Evolutionary conservation across 2,329 filamentous ascomycete genomes (phyloP).

Genomic region (Cercospora sp.): DNA sequence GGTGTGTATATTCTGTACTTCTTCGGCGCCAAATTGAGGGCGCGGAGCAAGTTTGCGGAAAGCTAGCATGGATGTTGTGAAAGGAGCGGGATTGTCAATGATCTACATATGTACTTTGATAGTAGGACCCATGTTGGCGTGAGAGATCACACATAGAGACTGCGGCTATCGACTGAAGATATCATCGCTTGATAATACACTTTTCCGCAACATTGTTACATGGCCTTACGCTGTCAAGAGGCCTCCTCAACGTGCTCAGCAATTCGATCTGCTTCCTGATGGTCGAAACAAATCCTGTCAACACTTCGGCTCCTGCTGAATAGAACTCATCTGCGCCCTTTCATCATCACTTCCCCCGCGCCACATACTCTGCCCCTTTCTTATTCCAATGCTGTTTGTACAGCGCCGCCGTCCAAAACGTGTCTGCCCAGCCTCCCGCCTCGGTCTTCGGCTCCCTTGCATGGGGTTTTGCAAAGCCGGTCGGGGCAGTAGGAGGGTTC

Average conservation of each 20-base stretch:
- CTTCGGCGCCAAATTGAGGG: constrained; percentile 7
- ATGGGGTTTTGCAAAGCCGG: background rate
- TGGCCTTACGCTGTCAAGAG: background rate
- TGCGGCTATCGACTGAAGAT: background rate
- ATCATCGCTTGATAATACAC: background rate
- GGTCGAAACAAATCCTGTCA: background rate
- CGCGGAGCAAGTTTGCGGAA: constrained; percentile 17
- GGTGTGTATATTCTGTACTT: constrained; percentile 17
- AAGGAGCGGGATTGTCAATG: background rate
- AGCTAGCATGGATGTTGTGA: background rate
- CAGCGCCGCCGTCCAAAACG: background rate
- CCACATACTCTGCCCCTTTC: background rate
- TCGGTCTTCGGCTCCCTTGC: background rate
- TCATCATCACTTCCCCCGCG: background rate
- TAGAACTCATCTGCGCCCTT: background rate
- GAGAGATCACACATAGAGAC: background rate
- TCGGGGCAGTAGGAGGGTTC: background rate
- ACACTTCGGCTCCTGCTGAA: background rate
- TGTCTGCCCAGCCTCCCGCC: background rate
- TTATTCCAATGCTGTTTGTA: background rate
- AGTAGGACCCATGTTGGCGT: background rate
- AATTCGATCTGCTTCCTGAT: background rate
- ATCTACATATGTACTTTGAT: background rate
- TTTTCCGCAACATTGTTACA: background rate
- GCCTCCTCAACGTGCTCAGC: background rate